These are phyloP conservation scores for Penicillium mononematosum DNA, from an alignment of 495 filamentous ascomycete genomes.

Conservation along the genomic window DNA sequence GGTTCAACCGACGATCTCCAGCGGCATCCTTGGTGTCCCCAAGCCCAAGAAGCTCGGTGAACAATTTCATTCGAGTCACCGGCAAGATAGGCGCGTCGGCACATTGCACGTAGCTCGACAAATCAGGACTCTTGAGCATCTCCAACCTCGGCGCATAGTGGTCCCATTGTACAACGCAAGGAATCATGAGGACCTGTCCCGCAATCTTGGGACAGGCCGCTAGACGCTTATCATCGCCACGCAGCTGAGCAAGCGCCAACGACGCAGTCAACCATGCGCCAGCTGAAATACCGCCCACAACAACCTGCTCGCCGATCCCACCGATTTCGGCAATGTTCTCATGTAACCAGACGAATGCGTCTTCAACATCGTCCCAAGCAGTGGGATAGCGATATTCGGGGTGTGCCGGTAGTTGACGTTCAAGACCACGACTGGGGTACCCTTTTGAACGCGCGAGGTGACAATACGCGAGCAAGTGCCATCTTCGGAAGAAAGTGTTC, in stretches of 20 bases:
- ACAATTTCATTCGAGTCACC: conserved; percentile 30
- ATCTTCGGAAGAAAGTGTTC: conserved; percentile 46
- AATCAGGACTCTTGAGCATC: conserved; percentile 30
- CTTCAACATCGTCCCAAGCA: conserved; percentile 47
- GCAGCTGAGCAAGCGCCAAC: conserved; percentile 34
- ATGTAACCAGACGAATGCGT: conserved; percentile 48
- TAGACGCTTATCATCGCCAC: conserved; percentile 22
- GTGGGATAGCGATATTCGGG: conserved; percentile 44
- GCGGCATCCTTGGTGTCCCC: conserved; percentile 18
- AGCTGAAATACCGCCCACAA: conserved; percentile 50
- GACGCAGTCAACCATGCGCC: conserved; percentile 47
- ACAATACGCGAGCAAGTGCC: conserved; percentile 45
- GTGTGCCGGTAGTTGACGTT: conserved; percentile 51
- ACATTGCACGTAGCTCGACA: conserved; percentile 42
- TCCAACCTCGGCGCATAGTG: conserved; percentile 38
- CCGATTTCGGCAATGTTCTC: conserved; percentile 34
- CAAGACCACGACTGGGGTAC: conserved; percentile 36
- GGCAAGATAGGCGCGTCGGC: conserved; percentile 41
- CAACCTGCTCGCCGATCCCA: conserved; percentile 35
- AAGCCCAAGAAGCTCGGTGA: conserved; percentile 32
- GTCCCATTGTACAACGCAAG: conserved; percentile 31
- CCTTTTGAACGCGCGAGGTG: conserved; percentile 18
- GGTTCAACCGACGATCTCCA: conserved; percentile 36
- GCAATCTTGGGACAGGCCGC: conserved; percentile 30
- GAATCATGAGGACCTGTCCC: conserved; percentile 48